Percentiles rank a stretch among this genome's conserved stretches.
Evolutionary conservation across 768 basidiomycete species (phyloP).

Genomic region (Paxillus involutus): DNA sequence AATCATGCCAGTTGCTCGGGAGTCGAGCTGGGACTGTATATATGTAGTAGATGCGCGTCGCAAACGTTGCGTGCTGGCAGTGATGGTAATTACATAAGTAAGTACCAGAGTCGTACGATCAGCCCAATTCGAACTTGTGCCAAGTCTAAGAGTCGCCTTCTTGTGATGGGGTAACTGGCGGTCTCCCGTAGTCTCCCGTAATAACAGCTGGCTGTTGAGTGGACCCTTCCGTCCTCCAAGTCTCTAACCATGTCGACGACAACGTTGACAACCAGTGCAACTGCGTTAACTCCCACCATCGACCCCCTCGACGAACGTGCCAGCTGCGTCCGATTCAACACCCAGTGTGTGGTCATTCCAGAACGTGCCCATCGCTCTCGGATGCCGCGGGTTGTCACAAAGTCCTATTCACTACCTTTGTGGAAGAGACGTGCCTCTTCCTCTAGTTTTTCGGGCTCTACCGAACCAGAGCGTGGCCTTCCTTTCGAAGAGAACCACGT

Average conservation of each 20-base stretch:
- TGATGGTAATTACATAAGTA: too few relatives aligned
- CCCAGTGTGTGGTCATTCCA: conserved; percentile 75
- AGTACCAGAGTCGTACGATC: too few relatives aligned
- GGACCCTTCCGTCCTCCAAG: too few relatives aligned
- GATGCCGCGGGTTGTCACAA: conserved; percentile 55
- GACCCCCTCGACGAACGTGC: conserved; percentile 20
- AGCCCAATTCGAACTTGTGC: too few relatives aligned
- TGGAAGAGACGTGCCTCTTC: conserved; percentile 47
- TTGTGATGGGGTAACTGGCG: too few relatives aligned
- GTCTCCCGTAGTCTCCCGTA: too few relatives aligned
- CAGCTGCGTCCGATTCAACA: conserved; percentile 64
- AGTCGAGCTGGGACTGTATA: too few relatives aligned
- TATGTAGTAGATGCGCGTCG: too few relatives aligned
- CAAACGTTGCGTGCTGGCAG: too few relatives aligned
- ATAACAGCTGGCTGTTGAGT: too few relatives aligned
- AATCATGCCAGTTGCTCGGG: too few relatives aligned
- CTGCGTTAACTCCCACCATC: background rate
- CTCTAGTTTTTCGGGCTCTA: conserved; percentile 15
- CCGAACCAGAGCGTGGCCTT: conserved; percentile 18
- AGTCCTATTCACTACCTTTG: conserved; percentile 66
- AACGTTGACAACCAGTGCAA: background rate
- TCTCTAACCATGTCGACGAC: conserved; percentile 12
- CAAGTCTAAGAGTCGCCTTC: too few relatives aligned
- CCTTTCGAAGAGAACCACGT: conserved; percentile 43
- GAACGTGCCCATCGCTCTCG: conserved; percentile 42